Conservation (phyloP, 257 asterid species). For the Solanum arcanum region DNA sequence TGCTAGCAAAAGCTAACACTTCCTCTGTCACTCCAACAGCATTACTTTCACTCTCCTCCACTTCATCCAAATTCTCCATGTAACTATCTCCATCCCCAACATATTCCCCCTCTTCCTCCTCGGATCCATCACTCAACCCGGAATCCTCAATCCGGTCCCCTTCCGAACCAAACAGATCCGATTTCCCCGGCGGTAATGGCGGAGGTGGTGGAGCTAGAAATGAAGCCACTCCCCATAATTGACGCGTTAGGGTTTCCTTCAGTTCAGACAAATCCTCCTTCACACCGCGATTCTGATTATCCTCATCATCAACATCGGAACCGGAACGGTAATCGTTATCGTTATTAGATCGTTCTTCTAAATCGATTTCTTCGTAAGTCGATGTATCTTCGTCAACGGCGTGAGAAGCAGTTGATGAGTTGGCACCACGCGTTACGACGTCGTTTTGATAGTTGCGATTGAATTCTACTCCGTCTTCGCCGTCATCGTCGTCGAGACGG, state of each 20-base stretch:
- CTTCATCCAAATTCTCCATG: slow-evolving; percentile 2
- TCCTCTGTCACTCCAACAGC: slow-evolving; percentile 90
- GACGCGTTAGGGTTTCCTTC: slow-evolving; percentile 66
- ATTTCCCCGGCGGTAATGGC: slow-evolving; percentile 32
- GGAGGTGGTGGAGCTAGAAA: slow-evolving; percentile 93
- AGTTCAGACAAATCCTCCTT: slow-evolving; percentile 85
- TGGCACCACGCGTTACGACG: neutral
- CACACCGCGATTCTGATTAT: slow-evolving; percentile 59
- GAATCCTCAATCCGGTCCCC: slow-evolving; percentile 3
- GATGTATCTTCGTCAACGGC: slow-evolving; percentile 4
- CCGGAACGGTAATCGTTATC: slow-evolving; percentile 8
- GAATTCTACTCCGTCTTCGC: neutral
- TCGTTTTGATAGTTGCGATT: neutral
- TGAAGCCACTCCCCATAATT: slow-evolving; percentile 91
- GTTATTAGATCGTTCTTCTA: slow-evolving; percentile 16
- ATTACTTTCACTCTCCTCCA: slow-evolving; percentile 16
- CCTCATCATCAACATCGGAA: neutral
- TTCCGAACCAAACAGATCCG: slow-evolving; percentile 6
- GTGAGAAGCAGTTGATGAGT: neutral
- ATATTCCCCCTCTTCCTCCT: slow-evolving; percentile 25
- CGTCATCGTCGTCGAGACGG: slow-evolving; percentile 53
- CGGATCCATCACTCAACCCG: neutral
- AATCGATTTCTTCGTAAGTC: slow-evolving; percentile 10
- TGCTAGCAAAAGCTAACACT: slow-evolving; percentile 68
- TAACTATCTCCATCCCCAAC: neutral